Base-by-base conservation (phyloP, 768 basidiomycete genomes). In the Terana coerulea region DNA sequence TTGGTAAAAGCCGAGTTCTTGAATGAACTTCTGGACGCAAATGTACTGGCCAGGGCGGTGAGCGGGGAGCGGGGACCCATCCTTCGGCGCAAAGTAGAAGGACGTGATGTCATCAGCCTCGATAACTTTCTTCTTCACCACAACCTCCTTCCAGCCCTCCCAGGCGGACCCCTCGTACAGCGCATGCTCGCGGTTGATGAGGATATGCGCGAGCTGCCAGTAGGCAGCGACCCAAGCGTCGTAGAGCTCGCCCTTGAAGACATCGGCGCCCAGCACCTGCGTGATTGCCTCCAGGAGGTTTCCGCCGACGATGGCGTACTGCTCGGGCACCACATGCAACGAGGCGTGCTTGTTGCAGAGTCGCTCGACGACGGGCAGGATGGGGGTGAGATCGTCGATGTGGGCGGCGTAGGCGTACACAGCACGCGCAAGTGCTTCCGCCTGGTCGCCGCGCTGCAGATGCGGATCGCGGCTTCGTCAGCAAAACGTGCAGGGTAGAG, bases 321-420 rank as follows among this genome's bases (percentile, higher is more conserved):
- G 61, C 24, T 48, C 44, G 12, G 61, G 61, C 24, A 42, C n/a
- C 46, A 63, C 59, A 49, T 58, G 53, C n/a, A 63, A 50, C 26
- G 61, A 60, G n/a, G 59, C 49, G 43, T 63, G 61, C 40, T 61
- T 60, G 54, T 63, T 47, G 24, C 51, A 52, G 42, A 63, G 54
- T 36, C 58, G 59, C 52, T 63, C 61, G 22, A 63, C 58, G 17
- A 56, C 58, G 33, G 61, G 59, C 10, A 55, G 49, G 51, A 63
- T 49, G 7, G 58, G 57, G 2, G 59, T 52, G 28, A 63, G 57
- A 30, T 61, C 59, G 35, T 60, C 55, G 50, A 63, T 63, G 56
- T 61, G 42, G 11, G 52, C 47, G 22, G 55, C 52, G 25, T 55
- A 55, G 3, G 59, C 59, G 45, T 59, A 60, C 5, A 63, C 51